phyloP scores from a whole-genome alignment of 208 protist genomes.

The Crithidia acanthocephali region DNA sequence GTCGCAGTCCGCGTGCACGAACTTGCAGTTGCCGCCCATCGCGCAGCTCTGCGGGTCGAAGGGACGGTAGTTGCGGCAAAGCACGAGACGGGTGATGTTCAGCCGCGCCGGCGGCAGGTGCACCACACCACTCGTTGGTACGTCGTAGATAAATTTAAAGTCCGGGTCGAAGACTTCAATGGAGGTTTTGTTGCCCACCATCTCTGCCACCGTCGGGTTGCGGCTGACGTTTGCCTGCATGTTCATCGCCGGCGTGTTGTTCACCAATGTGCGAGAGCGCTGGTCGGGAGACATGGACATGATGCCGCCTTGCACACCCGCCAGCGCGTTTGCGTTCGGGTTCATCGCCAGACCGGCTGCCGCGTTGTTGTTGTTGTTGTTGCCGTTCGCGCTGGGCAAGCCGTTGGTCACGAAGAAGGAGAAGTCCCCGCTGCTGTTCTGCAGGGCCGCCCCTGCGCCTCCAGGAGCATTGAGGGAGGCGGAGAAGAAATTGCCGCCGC shows the following conservation, averaged over 20 bases:
- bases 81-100: constrained; percentile 86
- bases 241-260: constrained; percentile 2
- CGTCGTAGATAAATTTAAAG: constrained; percentile 69
- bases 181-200: constrained; percentile 13
- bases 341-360: background rate
- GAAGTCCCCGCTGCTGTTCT: constrained; percentile 21
- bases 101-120: constrained; percentile 72
- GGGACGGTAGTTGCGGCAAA: constrained; percentile 75
- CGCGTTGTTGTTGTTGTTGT: background rate
- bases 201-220: constrained; percentile 1
- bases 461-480: background rate
- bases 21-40: constrained; percentile 78
- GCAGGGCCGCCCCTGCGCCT: background rate
- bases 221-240: constrained; percentile 2
- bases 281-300: constrained; percentile 9
- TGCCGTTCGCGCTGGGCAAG: background rate
- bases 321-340: background rate
- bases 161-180: constrained; percentile 69
- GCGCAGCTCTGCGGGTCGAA: constrained; percentile 55
- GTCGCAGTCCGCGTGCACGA: constrained; percentile 77
- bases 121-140: constrained; percentile 52
- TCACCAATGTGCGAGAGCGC: constrained; percentile 12
- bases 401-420: constrained; percentile 17
- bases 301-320: background rate
- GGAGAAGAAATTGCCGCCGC: constrained; percentile 13